phyloP scores from a whole-genome alignment of 129 eudicot species.

The Artemisia annua region DNA sequence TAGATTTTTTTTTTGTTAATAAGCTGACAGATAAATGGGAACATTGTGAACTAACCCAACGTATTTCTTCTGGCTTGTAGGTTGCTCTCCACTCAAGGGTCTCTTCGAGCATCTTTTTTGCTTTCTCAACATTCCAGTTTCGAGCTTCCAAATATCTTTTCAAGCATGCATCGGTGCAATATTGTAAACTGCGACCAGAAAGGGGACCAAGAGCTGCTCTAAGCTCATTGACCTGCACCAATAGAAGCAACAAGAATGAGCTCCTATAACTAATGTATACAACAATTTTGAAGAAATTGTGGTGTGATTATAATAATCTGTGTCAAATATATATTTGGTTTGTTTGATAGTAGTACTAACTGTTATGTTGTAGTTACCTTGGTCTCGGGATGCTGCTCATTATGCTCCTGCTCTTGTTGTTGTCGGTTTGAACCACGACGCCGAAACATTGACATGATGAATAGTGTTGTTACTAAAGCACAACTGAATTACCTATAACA shows the following conservation, averaged over 20 bases:
- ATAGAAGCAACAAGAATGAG: too few species aligned
- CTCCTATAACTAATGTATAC: conserved; percentile 2
- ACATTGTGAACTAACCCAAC: conserved; percentile 58
- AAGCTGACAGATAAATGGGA: neutral
- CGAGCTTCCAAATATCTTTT: conserved; percentile 79
- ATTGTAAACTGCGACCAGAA: conserved; percentile 46
- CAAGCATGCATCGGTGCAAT: conserved; percentile 71
- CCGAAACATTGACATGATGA: conserved; percentile 50
- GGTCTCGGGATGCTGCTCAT: conserved; percentile 47
- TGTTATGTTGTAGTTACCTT: conserved; percentile 38
- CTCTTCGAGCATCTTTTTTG: conserved; percentile 86
- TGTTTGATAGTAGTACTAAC: neutral
- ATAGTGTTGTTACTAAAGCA: neutral
- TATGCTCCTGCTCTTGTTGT: conserved; percentile 43
- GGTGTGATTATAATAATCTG: neutral
- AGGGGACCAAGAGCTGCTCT: conserved; percentile 60
- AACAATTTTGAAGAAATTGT: conserved; percentile 7
- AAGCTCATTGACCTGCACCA: conserved; percentile 55
- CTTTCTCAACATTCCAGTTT: conserved; percentile 76
- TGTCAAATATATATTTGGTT: neutral
- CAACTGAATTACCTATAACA: conserved; percentile 10
- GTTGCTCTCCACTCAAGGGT: conserved; percentile 68
- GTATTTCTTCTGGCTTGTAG: conserved; percentile 81
- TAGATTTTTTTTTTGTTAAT: neutral
- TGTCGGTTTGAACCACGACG: conserved; percentile 45